A percentile compares a stretch with the other conserved stretches of the same genome.
These are phyloP conservation scores for Fusarium siculi DNA, from an alignment of 2,329 filamentous ascomycete species.

Conservation along the genomic window DNA sequence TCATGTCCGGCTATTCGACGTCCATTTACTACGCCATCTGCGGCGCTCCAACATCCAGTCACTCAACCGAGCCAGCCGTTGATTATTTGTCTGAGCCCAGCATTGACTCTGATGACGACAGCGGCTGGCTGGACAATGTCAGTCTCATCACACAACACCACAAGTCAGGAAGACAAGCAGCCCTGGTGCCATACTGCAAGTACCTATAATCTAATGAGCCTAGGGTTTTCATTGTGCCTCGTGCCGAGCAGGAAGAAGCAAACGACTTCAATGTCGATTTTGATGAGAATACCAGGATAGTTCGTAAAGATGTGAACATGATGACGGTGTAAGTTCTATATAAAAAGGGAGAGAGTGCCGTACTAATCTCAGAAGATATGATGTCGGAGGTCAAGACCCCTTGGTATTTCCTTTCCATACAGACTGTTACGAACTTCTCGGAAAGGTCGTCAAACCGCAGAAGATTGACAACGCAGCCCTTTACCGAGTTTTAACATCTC, in stretches of 20 bases:
- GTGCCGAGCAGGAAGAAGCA: neutral
- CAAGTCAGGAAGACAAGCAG: neutral
- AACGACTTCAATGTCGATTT: neutral
- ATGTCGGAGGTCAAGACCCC: neutral
- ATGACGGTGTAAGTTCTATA: neutral
- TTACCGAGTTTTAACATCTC: neutral
- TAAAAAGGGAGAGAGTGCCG: rapidly evolving
- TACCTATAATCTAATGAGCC: neutral
- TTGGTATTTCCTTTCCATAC: neutral
- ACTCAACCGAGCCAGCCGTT: too few relatives aligned
- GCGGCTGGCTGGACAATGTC: neutral
- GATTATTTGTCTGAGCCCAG: too few relatives aligned
- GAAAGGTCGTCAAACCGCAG: neutral
- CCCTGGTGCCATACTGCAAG: too few relatives aligned
- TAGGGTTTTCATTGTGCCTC: neutral
- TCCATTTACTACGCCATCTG: too few relatives aligned
- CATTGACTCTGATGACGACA: neutral
- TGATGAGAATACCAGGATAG: neutral
- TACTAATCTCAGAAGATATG: neutral
- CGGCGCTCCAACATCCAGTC: too few relatives aligned
- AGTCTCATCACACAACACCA: neutral
- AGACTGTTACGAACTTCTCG: neutral
- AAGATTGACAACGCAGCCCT: neutral
- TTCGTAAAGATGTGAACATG: neutral
- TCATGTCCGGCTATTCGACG: too few relatives aligned